Base-by-base conservation (phyloP, 352 stramenopile species). In the Phytophthora macrochlamydospora region DNA sequence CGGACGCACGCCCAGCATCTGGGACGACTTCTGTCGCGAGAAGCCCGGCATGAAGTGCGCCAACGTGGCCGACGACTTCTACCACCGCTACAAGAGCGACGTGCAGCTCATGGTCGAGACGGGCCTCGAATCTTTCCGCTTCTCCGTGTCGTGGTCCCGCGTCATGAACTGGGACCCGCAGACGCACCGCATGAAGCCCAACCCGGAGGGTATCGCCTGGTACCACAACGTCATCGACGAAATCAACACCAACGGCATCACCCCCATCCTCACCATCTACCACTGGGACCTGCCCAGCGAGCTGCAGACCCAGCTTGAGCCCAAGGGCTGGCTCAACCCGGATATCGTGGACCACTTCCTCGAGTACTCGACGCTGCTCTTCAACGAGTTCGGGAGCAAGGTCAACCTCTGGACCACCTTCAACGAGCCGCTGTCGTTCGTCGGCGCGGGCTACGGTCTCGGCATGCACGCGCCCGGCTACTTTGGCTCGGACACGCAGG, bases 391-490 rank as follows among this genome's bases (percentile, higher is more conserved):
- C 77, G 94, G 95, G 33, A 75, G 89, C 67, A 82, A 95, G 42
- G 92, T 99, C 18, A 89, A 96, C 62, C 81, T 87, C 59, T 99
- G 95, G 95, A 90, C 97, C 29, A 98, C 95, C 4, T 88, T 99
- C 64, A 99, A 99, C 71, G 96, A 99, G 72, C 76, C 90, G 2
- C 94, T 87, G 71, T 92, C 75, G 2, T 86, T 97, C 89, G 14
- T 97, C 79, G 86, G 93, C 67, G 32, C 86, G 91, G 79, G 77
- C 18, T 85, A 89, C 58, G 83, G 89, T 49, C 83, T 85, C 48
- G 94, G 92, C 55, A 53, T 69, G 42, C 73, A 75, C 51, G 75
- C 78, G 7, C 78, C 78, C 1, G 76, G 76, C 3, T 65, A 81
- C 56, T 76, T 43, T 43, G 49, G 73, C 49, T 86, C 75, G 46